Conservation (phyloP, 495 filamentous ascomycete genomes). For the Penicillium odoratum region DNA sequence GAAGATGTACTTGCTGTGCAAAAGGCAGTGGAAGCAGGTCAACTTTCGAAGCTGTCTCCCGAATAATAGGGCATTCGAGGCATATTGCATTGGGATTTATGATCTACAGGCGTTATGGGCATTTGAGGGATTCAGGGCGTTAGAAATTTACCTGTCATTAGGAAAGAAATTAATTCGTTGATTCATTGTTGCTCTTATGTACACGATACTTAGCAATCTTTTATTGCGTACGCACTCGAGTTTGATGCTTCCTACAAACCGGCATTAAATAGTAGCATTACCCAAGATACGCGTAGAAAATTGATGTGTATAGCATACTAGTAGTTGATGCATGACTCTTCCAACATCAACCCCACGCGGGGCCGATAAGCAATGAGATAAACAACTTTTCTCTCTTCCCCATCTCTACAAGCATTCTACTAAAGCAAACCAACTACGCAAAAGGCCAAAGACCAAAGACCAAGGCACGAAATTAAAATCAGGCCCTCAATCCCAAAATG, state of each 20-base stretch:
- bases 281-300: too few species aligned
- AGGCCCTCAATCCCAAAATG: slow-evolving; percentile 15
- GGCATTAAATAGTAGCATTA: too few species aligned
- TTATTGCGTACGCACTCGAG: too few species aligned
- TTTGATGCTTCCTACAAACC: too few species aligned
- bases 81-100: slow-evolving; percentile 4
- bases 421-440: not conserved
- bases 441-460: too few species aligned
- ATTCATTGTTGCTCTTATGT: too few species aligned
- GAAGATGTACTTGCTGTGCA: slow-evolving; percentile 47
- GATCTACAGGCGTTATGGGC: not conserved
- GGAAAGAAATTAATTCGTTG: too few species aligned
- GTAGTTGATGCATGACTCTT: not conserved
- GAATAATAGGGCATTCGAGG: not conserved
- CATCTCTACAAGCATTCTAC: not conserved
- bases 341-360: not conserved
- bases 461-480: not conserved
- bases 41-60: slow-evolving; percentile 28
- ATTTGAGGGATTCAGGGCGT: not conserved
- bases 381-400: slow-evolving; percentile 1
- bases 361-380: not conserved
- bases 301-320: too few species aligned
- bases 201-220: too few species aligned
- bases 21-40: slow-evolving; percentile 48
- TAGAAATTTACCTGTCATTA: not conserved